Evolutionary conservation across 139 green algal species (phyloP), one percentile per base, ranked within the genome.

Genomic region (Trebouxia sp.): DNA sequence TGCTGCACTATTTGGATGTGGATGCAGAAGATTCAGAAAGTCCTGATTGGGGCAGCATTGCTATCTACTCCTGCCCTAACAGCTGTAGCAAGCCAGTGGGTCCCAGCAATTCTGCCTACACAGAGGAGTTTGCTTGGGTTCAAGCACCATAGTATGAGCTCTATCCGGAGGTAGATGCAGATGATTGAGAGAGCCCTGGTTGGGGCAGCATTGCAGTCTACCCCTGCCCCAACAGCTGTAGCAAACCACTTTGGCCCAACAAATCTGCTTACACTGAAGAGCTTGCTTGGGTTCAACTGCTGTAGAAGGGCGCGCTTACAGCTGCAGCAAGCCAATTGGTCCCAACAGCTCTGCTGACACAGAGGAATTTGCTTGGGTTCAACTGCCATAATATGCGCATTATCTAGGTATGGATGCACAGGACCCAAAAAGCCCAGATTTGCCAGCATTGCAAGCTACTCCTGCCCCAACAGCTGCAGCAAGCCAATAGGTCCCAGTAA

Each of bases 1-100:
- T 96, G 47, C 83, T 96, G 14, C 87, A 90, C 39, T 84, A 89
- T 66, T 82, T 97, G 65, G 85, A 83, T 9, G 56, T 92, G 17
- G 87, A 95, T 15, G 85, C 87, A 41, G 80, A 85, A 30, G 87
- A 92, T 82, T 76, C 86, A 0, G 41, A 81, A 11, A 76, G 82
- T 28, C 89, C 90, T n/a, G 93, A 97, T 87, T 97, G 90, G 87
- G 86, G 85, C 74, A 91, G 85, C 14, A 90, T 96, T 20, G 92
- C 85, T 15, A 89, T 94, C 9, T 97, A 94, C 81, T 91, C 77
- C 50, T 97, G 93, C 85, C 37, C 77, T 1, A 80, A 72, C 26
- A 91, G 85, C 47, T 97, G 93, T 76, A 56, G 14, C 51, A 28
- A 30, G 26, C 5, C 15, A 45, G 37, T 35, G 1, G 28, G 15